These are phyloP conservation scores for Tetrahymena borealis DNA, from an alignment of 73 alveolate species.

Conservation along the genomic window DNA sequence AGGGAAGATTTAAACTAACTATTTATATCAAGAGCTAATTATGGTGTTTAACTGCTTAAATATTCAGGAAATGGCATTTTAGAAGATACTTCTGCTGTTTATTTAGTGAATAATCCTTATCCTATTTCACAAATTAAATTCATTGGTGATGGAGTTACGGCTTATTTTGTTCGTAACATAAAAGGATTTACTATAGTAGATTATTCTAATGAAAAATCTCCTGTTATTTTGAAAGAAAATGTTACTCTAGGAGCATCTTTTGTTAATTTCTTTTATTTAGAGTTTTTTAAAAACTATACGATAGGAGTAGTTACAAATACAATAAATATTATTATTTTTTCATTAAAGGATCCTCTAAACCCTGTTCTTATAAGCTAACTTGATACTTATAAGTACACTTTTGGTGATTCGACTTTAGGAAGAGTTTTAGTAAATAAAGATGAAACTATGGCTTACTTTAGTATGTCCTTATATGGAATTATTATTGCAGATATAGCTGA, in stretches of 20 bases:
- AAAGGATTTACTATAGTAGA: not conserved
- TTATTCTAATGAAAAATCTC: not conserved
- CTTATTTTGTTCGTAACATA: not conserved
- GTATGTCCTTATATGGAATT: not conserved
- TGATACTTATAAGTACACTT: not conserved
- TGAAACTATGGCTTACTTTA: not conserved
- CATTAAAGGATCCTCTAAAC: not conserved
- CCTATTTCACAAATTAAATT: not conserved
- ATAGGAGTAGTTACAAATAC: not conserved
- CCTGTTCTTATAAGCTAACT: not conserved
- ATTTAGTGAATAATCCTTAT: not conserved
- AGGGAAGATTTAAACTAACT: not conserved
- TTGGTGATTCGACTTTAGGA: not conserved
- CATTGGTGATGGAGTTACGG: not conserved
- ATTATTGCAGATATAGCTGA: not conserved
- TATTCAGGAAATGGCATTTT: not conserved
- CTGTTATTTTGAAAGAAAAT: not conserved
- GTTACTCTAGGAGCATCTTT: not conserved
- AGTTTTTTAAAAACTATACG: not conserved
- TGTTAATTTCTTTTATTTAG: not conserved
- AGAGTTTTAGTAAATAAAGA: not conserved
- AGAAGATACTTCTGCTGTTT: not conserved
- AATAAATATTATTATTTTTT: too few species aligned
- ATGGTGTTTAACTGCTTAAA: not conserved
- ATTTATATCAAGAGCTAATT: not conserved